Conservation (phyloP, 768 basidiomycete genomes). For the Naganishia vaughanmartiniae region DNA sequence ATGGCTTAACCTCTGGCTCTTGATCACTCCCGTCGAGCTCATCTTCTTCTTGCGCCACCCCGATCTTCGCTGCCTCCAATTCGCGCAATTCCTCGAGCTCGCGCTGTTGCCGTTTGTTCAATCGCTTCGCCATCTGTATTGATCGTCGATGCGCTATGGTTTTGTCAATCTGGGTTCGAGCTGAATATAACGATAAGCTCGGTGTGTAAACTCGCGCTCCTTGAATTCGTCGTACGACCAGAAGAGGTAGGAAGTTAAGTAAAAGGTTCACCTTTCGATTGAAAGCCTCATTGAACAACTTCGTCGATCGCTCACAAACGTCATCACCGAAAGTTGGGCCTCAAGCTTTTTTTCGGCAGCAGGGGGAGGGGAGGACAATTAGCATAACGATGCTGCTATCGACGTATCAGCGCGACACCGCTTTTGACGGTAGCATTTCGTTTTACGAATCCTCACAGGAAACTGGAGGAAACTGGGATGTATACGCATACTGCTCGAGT, state of each 20-base stretch:
- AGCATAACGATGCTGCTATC: no score
- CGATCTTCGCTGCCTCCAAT: constrained; percentile 40
- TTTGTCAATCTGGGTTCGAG: neutral
- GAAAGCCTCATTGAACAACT: constrained; percentile 1
- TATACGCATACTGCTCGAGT: no score
- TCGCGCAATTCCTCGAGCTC: constrained; percentile 76
- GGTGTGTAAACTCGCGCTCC: neutral
- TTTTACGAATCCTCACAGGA: no score
- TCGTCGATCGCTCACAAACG: constrained; percentile 2
- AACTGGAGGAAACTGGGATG: no score
- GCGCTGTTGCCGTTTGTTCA: constrained; percentile 82
- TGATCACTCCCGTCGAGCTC: constrained; percentile 32
- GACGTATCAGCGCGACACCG: no score
- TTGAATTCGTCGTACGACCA: no score
- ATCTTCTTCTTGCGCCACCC: constrained; percentile 19
- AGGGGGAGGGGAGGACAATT: no score
- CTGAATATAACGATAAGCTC: neutral
- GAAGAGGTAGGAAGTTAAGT: neutral
- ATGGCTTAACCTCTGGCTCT: constrained; percentile 30
- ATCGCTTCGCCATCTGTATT: constrained; percentile 45
- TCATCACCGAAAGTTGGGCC: no score
- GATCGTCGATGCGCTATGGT: neutral
- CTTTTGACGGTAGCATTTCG: no score
- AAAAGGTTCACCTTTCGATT: neutral
- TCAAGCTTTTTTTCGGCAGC: no score